A percentile compares a stretch with the other conserved stretches of the same genome.
Conservation (phyloP, 2,329 filamentous ascomycete species). For the Zymoseptoria brevis region DNA sequence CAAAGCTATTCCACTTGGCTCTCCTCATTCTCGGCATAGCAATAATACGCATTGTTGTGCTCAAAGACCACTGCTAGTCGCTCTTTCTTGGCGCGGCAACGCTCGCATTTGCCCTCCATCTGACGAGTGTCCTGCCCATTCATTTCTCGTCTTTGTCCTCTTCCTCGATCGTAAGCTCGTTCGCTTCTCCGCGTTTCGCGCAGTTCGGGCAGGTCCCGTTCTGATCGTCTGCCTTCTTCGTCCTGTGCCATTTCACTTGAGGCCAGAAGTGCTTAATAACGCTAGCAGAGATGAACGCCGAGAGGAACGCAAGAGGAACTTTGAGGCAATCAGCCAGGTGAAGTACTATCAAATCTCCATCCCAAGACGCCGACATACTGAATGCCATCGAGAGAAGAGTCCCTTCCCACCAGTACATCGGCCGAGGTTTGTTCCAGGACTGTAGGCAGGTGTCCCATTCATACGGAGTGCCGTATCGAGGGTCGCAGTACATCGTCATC, state of each 20-base stretch:
- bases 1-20: neutral
- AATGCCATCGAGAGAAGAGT: neutral
- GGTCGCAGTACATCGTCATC: neutral
- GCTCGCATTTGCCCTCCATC: neutral
- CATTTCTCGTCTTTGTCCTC: neutral
- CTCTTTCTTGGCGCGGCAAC: neutral
- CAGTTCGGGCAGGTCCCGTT: neutral
- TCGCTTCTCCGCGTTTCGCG: neutral
- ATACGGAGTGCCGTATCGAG: neutral
- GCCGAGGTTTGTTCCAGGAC: neutral
- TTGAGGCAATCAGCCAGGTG: neutral
- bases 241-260: neutral
- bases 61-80: neutral
- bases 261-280: neutral
- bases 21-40: neutral
- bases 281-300: neutral
- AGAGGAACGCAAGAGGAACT: neutral
- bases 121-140: neutral
- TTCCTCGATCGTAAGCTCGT: neutral
- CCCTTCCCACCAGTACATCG: neutral
- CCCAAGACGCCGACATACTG: neutral
- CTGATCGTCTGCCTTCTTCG: neutral
- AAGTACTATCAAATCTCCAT: neutral
- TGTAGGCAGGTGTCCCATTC: neutral
- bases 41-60: neutral